Evolutionary conservation across 2,329 filamentous ascomycete genomes (phyloP), one percentile per base, ranked within the genome.

Genomic region (Purpureocillium takamizusanense): DNA sequence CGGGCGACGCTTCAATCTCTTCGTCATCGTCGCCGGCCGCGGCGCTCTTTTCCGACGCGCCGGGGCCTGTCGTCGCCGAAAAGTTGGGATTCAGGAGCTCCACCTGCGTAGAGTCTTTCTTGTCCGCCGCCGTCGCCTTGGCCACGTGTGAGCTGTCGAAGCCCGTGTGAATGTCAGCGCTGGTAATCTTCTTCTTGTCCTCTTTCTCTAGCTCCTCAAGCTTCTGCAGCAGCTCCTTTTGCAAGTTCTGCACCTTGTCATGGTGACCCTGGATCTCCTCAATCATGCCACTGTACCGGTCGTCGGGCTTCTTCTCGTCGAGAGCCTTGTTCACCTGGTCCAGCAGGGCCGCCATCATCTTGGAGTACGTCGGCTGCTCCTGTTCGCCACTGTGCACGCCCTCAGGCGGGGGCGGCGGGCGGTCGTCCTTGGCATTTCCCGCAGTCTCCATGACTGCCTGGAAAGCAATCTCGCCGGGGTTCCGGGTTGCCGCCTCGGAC

Each of bases 281-380:
- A 21, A 94, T 70, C 67, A 94, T 95, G 37, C 75, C 81, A 35
- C 75, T 70, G 56, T 85, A 88, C 36, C 85, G 68, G 49, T 81
- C 76, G 15, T 75, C 70, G 0, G 75, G 71, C 44, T 82, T 78
- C 61, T 83, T 83, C 55, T 88, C 84, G 40, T 89, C 85, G 28
- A 95, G 70, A 36, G 86, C 79, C 62, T 77, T 72, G 53, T 95
- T 95, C 31, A 97, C 88, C 61, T 94, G 85, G 53, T 98, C 92
- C 15, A 97, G 75, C 51, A 98, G 63, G n/a, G 82, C 79, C n/a
- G 86, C 86, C 83, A 98, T 89, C 92, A 98, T 98, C 69, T 94
- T 87, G 30, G 87, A 92, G 57, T 95, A 98, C 12, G 81, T 83
- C 1, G 86, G 86, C 51, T 86, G 78, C 53, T 73, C 79, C 57